Percentiles rank a stretch among this genome's conserved stretches.
phyloP scores from a whole-genome alignment of 495 filamentous ascomycete genomes.

The Penicillium canescens region DNA sequence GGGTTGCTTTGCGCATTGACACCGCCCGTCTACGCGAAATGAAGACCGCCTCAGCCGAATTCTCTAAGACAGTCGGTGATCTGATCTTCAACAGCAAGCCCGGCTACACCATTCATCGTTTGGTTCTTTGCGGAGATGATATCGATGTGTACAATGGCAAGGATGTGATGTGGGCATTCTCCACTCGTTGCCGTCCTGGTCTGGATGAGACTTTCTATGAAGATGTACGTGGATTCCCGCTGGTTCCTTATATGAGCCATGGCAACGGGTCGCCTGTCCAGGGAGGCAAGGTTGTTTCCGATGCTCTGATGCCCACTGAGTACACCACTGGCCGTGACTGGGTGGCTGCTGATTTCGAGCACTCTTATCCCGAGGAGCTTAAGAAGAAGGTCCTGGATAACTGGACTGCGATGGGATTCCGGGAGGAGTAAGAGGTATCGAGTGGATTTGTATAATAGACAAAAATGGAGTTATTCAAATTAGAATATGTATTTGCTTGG shows the following conservation, averaged over 20 bases:
- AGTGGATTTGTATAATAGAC: slow-evolving; percentile 15
- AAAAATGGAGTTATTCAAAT: background rate
- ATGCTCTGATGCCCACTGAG: slow-evolving; percentile 37
- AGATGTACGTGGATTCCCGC: slow-evolving; percentile 37
- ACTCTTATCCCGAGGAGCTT: slow-evolving; percentile 35
- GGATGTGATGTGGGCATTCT: slow-evolving; percentile 46
- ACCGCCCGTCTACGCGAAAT: slow-evolving; percentile 27
- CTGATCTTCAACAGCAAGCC: slow-evolving; percentile 39
- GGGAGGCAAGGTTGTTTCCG: slow-evolving; percentile 43
- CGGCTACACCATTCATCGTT: slow-evolving; percentile 37
- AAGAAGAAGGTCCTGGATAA: slow-evolving; percentile 31
- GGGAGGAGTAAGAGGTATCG: slow-evolving; percentile 16
- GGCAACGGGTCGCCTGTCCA: slow-evolving; percentile 21
- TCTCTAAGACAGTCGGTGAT: slow-evolving; percentile 32
- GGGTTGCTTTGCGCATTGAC: slow-evolving; percentile 40
- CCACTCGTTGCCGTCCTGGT: slow-evolving; percentile 38
- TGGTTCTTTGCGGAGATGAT: slow-evolving; percentile 40
- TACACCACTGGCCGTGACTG: slow-evolving; percentile 35
- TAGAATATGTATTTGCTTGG: background rate
- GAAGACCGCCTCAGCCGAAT: slow-evolving; percentile 30
- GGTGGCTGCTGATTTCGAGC: slow-evolving; percentile 34
- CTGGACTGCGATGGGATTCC: slow-evolving; percentile 38
- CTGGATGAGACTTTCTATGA: slow-evolving; percentile 39
- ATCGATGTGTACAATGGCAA: slow-evolving; percentile 38
- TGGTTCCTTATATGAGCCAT: slow-evolving; percentile 42